Percentiles rank a stretch among this genome's conserved stretches.
These are phyloP conservation scores for Panicum miliaceum DNA, from an alignment of 176 grass and related monocot species.

Conservation along the genomic window DNA sequence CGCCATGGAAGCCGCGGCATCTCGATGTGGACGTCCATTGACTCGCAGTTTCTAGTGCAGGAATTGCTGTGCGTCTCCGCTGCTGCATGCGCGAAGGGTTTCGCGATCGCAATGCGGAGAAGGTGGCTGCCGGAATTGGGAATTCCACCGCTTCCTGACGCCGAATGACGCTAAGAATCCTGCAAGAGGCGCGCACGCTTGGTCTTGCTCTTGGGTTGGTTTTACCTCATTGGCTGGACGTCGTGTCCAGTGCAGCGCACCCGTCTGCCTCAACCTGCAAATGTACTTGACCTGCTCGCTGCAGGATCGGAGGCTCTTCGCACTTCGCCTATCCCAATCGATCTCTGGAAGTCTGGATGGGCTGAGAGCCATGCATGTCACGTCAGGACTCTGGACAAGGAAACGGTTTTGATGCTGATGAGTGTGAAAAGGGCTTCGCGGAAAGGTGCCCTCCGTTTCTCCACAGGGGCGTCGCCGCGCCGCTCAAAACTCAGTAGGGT, in stretches of 20 bases:
- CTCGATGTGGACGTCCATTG: neutral
- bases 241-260: constrained; percentile 15
- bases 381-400: neutral
- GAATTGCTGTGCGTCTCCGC: too few species aligned
- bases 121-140: neutral
- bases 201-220: neutral
- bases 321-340: neutral
- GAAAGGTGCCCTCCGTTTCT: constrained; percentile 7
- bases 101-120: too few species aligned
- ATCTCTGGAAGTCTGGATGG: too few species aligned
- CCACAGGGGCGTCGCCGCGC: too few species aligned
- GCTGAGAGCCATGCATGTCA: neutral
- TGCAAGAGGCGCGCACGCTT: neutral
- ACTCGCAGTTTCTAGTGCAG: too few species aligned
- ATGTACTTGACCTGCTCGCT: neutral
- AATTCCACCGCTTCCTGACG: neutral
- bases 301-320: neutral
- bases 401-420: neutral
- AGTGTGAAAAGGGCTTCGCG: constrained; percentile 15
- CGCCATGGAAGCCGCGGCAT: neutral
- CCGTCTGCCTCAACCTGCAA: constrained; percentile 13
- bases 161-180: neutral
- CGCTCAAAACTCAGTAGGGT: too few species aligned
- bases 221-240: neutral
- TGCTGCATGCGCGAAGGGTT: too few species aligned